Base-by-base conservation (phyloP, 2,329 filamentous ascomycete genomes). In the Aspergillus pseudoterreus region DNA sequence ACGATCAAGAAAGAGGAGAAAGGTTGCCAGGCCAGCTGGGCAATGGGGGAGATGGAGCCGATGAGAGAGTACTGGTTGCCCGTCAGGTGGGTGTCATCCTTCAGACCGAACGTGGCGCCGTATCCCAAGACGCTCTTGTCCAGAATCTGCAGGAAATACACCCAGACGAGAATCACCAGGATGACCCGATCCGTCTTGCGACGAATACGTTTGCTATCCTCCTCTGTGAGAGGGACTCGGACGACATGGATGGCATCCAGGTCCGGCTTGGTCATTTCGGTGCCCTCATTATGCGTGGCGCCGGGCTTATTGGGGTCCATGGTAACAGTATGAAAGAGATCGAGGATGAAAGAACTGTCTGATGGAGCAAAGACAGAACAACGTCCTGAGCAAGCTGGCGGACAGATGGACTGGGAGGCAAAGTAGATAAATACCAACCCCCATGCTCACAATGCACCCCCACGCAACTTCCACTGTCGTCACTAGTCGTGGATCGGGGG, bases 111-210 rank as follows among this genome's bases (percentile, higher is more conserved):
- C 6, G 81, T 76, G n/a, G 81, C 79, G 33, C 77, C 78, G 50
- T 81, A 83, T 9, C 80, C 80, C 0, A 84, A 72, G 0, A 82
- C 77, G 1, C 76, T 73, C 64, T 84, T 84, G 67, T 84, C 81
- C n/a, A 84, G 73, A 33, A 82, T 76, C 52, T 76, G 74, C 10
- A 76, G 58, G 54, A 76, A 75, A 52, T 76, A 76, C 8, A 75
- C 71, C 74, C 74, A 76, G n/a, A 71, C 61, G 8, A 76, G 60
- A 17, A 76, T 66, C 12, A 67, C 33, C 1, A 87, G 73, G 49
- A 87, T 82, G 24, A 75, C 74, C 45, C 73, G 75, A 61, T 87
- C 84, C 1, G 82, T 86, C 66, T 85, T 85, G 39, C 75, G 76
- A 22, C 79, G 75, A 54, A 86, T 85, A 9, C 78, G 76, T 56